Evolutionary conservation across 129 eudicot species (phyloP), one percentile per base, ranked within the genome.

Genomic region (Tanacetum coccineum): DNA sequence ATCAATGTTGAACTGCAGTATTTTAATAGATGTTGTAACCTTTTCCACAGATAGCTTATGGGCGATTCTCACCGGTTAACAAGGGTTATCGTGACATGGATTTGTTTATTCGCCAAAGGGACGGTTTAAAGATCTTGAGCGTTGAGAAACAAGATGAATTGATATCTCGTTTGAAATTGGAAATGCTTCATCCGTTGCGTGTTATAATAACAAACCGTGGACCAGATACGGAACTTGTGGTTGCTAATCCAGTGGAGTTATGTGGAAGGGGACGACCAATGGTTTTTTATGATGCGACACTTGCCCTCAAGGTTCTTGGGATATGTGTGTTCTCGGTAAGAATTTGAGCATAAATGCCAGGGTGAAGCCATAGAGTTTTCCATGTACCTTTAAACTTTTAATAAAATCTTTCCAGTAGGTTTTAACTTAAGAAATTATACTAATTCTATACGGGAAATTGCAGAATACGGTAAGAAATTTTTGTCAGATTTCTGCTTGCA

Each of bases 231-330:
- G 95, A 87, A 73, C 84, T 87, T 48, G 59, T 87, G 71, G 88
- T 84, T 76, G 91, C 95, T 40, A 84, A 87, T 78, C 95, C 95
- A 0, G 95, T 87, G 56, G 91, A 87, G 81, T 59, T 77, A 74
- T 82, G 82, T 26, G 88, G 88, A 52, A 70, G 74, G 71, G 95
- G 95, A 66, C 82, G 95, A 19, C 95, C 91, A 4, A 77, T 70
- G 49, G 91, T 87, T 48, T 87, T 87, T 66, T 81, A 81, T 67
- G 95, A 87, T 73, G 80, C 79, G 40, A 84, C 95, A 5, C 84
- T 75, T 45, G 87, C 95, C 1, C 81, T 84, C 1, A 87, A 87
- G 77, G 75, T 62, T 50, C 82, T 87, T 28, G 81, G 82, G 63
- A 84, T 87, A 55, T 84, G 88, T 53, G 76, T 87, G 22, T 84